Conservation (phyloP, 2,329 filamentous ascomycete genomes). For the Penicillium verrucosum region DNA sequence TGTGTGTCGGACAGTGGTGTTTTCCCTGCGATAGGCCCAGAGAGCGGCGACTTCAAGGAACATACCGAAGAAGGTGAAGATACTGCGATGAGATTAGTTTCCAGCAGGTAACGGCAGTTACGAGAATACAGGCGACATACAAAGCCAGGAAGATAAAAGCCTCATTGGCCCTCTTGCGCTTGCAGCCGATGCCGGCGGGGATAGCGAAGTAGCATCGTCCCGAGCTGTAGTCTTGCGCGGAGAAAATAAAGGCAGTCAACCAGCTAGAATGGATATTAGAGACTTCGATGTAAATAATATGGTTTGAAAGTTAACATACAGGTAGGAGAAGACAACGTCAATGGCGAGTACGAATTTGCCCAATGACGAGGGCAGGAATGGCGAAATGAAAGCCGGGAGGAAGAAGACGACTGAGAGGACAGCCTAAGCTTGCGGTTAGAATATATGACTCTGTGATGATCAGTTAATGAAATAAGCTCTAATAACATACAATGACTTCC, state of each 20-base stretch:
- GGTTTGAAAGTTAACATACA: slow-evolving; percentile 29
- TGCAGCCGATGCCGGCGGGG: slow-evolving; percentile 35
- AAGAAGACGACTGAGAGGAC: slow-evolving; percentile 42
- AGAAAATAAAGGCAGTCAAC: slow-evolving; percentile 50
- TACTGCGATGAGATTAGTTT: slow-evolving; percentile 24
- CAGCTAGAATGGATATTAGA: slow-evolving; percentile 31
- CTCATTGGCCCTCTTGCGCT: slow-evolving; percentile 41
- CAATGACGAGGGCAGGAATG: slow-evolving; percentile 37
- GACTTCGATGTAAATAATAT: neutral
- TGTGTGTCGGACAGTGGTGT: slow-evolving; percentile 5
- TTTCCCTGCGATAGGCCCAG: slow-evolving; percentile 32
- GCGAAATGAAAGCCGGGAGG: slow-evolving; percentile 42
- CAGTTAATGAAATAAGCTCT: neutral
- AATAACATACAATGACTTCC: slow-evolving; percentile 21
- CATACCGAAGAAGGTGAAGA: slow-evolving; percentile 42
- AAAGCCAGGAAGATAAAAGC: slow-evolving; percentile 47
- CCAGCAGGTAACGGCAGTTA: too few relatives aligned
- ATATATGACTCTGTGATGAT: neutral
- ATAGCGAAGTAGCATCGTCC: slow-evolving; percentile 30
- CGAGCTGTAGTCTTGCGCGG: slow-evolving; percentile 45
- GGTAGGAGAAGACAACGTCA: slow-evolving; percentile 47
- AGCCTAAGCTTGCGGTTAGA: slow-evolving; percentile 22
- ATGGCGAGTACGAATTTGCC: slow-evolving; percentile 39
- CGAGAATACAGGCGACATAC: slow-evolving; percentile 28
- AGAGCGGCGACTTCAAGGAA: slow-evolving; percentile 38